Evolutionary conservation across 208 protist species (phyloP).

Genomic region (Strigomonas culicis): DNA sequence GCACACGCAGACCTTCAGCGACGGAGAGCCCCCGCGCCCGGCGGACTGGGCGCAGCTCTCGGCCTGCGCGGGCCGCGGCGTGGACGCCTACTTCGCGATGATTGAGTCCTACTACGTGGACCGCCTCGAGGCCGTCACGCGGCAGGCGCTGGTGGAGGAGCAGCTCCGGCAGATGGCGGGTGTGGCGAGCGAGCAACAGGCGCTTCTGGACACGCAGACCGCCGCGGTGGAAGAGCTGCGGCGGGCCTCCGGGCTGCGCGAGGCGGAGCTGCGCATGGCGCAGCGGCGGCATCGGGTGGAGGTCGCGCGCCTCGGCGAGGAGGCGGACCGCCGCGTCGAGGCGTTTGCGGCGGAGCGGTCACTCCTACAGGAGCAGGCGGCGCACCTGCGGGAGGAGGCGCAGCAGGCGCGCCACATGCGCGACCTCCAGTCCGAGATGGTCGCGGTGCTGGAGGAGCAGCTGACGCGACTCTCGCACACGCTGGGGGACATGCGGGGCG

Average conservation of each 20-base stretch:
- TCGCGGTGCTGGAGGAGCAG: constrained; percentile 42
- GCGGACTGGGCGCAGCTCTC: too few relatives aligned
- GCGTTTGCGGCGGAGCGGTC: constrained; percentile 16
- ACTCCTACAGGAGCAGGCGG: constrained; percentile 15
- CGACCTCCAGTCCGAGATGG: constrained; percentile 33
- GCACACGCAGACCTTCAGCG: constrained; percentile 10
- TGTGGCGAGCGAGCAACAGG: constrained; percentile 27
- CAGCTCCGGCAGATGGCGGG: constrained; percentile 33
- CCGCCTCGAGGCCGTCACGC: constrained; percentile 40
- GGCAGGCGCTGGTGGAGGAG: constrained; percentile 30
- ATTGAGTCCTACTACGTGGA: constrained; percentile 69
- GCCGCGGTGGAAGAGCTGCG: constrained; percentile 15
- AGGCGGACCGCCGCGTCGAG: constrained; percentile 2
- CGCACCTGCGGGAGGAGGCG: constrained; percentile 8
- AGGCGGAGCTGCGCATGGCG: constrained; percentile 12
- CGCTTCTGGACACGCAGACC: constrained; percentile 28
- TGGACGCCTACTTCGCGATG: constrained; percentile 34
- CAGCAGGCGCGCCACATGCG: constrained; percentile 16
- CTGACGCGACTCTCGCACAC: constrained; percentile 16
- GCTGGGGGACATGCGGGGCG: not conserved
- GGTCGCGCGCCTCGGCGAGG: constrained; percentile 2
- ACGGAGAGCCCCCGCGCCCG: not conserved
- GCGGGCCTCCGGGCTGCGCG: constrained; percentile 7
- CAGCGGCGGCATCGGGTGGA: constrained; percentile 20
- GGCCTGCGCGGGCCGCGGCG: not conserved